Evolutionary conservation across 352 stramenopile species (phyloP).

Genomic region (Pelagophyceae sp.): DNA sequence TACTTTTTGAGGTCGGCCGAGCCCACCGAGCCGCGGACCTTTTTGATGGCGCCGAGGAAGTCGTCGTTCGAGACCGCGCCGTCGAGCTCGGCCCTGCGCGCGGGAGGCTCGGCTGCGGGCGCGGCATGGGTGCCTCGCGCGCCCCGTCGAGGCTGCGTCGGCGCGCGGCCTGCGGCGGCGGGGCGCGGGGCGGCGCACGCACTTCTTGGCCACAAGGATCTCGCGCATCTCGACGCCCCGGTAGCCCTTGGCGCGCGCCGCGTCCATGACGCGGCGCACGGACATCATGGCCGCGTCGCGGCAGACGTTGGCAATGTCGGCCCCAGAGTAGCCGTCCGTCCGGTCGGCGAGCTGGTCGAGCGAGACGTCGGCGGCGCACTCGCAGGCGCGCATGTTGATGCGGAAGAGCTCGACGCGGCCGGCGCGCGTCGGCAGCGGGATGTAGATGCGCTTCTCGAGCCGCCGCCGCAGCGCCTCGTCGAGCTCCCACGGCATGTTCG

Average conservation of each 20-base stretch:
- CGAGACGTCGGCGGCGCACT: slow-evolving; percentile 81
- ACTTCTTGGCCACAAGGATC: slow-evolving; percentile 46
- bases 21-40: slow-evolving; percentile 86
- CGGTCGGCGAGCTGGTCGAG: slow-evolving; percentile 81
- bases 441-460: slow-evolving; percentile 98
- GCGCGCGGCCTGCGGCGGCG: slow-evolving; percentile 49
- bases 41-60: slow-evolving; percentile 87
- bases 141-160: slow-evolving; percentile 35
- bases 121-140: slow-evolving; percentile 67
- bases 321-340: slow-evolving; percentile 86
- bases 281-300: slow-evolving; percentile 94
- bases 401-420: slow-evolving; percentile 87
- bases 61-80: slow-evolving; percentile 73
- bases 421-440: slow-evolving; percentile 80
- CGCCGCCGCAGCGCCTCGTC: slow-evolving; percentile 81
- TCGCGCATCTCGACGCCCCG: slow-evolving; percentile 23
- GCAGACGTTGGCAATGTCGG: slow-evolving; percentile 92
- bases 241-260: slow-evolving; percentile 58
- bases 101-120: slow-evolving; percentile 55
- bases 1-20: slow-evolving; percentile 91
- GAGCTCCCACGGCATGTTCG: slow-evolving; percentile 94
- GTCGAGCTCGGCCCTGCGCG: no score
- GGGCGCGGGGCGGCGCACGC: slow-evolving; percentile 52
- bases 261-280: slow-evolving; percentile 87
- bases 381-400: slow-evolving; percentile 85